Conservation (phyloP, 2,329 filamentous ascomycete species). For the Paraphaeosphaeria minitans region DNA sequence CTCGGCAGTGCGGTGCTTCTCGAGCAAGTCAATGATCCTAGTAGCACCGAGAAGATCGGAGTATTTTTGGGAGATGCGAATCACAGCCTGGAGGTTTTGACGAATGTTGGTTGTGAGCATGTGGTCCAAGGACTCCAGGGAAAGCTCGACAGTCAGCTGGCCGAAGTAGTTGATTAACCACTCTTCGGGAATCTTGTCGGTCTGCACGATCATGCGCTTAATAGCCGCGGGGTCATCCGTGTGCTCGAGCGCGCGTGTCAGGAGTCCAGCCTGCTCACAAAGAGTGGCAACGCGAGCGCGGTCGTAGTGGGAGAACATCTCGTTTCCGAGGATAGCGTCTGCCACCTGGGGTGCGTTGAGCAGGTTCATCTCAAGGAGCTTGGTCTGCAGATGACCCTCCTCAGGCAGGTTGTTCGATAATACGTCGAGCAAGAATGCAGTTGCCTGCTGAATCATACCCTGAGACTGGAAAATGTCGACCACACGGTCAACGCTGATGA, state of each 20-base stretch:
- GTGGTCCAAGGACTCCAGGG: constrained; percentile 88
- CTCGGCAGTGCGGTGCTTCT: constrained; percentile 97
- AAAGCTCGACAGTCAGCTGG: constrained; percentile 92
- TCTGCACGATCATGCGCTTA: constrained; percentile 87
- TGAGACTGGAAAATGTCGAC: constrained; percentile 98
- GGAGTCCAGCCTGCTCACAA: constrained; percentile 88
- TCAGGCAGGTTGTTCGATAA: constrained; percentile 94
- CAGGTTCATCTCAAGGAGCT: constrained; percentile 96
- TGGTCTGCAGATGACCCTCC: constrained; percentile 90
- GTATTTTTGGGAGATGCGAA: constrained; percentile 96
- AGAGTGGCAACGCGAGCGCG: constrained; percentile 85
- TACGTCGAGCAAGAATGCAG: constrained; percentile 95
- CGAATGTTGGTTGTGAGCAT: constrained; percentile 98
- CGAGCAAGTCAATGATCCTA: constrained; percentile 87
- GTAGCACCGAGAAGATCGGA: constrained; percentile 91
- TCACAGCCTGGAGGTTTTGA: constrained; percentile 92
- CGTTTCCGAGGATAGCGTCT: constrained; percentile 95
- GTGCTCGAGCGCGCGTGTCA: constrained; percentile 77
- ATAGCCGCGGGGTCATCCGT: constrained; percentile 89
- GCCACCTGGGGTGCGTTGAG: constrained; percentile 96
- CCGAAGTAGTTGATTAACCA: constrained; percentile 94
- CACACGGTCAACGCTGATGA: constrained; percentile 91
- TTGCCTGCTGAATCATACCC: constrained; percentile 96
- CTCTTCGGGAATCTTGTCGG: constrained; percentile 85
- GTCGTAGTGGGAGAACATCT: constrained; percentile 98